Evolutionary conservation across 2,329 filamentous ascomycete species (phyloP).

Genomic region (Bipolaris gigantea): DNA sequence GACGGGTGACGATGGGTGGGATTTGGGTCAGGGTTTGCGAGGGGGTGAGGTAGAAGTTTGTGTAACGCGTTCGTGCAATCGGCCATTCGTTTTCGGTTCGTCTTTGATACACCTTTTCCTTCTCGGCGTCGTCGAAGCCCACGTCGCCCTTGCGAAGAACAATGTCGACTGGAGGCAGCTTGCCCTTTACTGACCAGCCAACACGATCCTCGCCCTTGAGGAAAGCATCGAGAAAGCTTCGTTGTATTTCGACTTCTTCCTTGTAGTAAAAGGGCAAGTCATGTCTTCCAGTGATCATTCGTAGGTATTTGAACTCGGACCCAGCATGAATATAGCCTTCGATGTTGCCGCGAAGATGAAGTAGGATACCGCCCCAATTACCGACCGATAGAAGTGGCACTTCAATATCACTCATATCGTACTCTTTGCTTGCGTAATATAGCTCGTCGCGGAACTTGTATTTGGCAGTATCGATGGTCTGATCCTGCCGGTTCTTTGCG

Average conservation of each 20-base stretch:
- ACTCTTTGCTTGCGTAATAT: slow-evolving; percentile 69
- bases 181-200: slow-evolving; percentile 63
- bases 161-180: slow-evolving; percentile 62
- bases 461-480: slow-evolving; percentile 37
- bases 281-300: slow-evolving; percentile 70
- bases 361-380: slow-evolving; percentile 71
- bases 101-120: slow-evolving; percentile 59
- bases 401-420: slow-evolving; percentile 65
- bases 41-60: slow-evolving; percentile 61
- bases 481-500: slow-evolving; percentile 50
- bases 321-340: slow-evolving; percentile 66
- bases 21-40: slow-evolving; percentile 47
- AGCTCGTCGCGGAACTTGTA: slow-evolving; percentile 63
- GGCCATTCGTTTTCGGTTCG: slow-evolving; percentile 68
- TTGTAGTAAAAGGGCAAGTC: slow-evolving; percentile 73
- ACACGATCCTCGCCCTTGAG: slow-evolving; percentile 66
- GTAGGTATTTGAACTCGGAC: slow-evolving; percentile 68
- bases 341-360: slow-evolving; percentile 70
- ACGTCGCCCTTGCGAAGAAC: slow-evolving; percentile 67
- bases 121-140: slow-evolving; percentile 65
- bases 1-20: slow-evolving; percentile 30
- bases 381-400: slow-evolving; percentile 68
- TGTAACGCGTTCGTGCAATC: slow-evolving; percentile 66
- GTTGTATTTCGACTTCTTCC: slow-evolving; percentile 68
- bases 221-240: slow-evolving; percentile 70